A percentile compares a stretch with the other conserved stretches of the same genome.
phyloP scores from a whole-genome alignment of 352 stramenopile species.

The Phytophthora constricta region DNA sequence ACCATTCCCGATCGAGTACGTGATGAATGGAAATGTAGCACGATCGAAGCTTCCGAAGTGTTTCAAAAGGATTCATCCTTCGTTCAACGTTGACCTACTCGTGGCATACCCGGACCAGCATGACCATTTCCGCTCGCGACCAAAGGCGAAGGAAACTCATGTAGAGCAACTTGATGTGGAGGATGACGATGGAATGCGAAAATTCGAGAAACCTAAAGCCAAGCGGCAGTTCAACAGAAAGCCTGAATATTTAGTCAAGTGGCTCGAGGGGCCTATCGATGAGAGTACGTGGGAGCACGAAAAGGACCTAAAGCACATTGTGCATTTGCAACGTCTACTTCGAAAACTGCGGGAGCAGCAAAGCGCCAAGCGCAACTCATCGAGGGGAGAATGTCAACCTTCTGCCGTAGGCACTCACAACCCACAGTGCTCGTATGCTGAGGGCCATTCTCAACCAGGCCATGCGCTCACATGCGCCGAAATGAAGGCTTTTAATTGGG shows the following conservation, averaged over 20 bases:
- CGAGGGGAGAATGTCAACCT: not conserved
- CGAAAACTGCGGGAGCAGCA: not conserved
- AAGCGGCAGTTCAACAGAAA: not conserved
- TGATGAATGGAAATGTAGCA: slow-evolving; percentile 4
- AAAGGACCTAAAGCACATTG: not conserved
- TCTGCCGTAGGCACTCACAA: not conserved
- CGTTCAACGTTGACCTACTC: slow-evolving; percentile 2
- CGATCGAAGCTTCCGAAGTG: not conserved
- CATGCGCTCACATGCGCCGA: not conserved
- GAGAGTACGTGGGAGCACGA: not conserved
- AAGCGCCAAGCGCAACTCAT: not conserved
- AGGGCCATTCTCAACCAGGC: not conserved
- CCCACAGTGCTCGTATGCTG: no score
- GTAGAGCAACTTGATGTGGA: not conserved
- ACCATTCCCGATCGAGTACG: slow-evolving; percentile 1
- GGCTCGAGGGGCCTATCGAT: not conserved
- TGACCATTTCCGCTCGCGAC: not conserved
- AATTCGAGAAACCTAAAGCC: not conserved
- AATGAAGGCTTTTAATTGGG: not conserved
- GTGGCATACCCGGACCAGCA: not conserved
- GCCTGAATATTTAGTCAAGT: not conserved
- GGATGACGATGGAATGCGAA: not conserved
- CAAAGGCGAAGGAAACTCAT: not conserved
- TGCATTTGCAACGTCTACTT: slow-evolving; percentile 4
- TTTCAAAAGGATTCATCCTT: not conserved